Base-by-base conservation (phyloP, 2,329 filamentous ascomycete species). In the Dothidotthia symphoricarpi region DNA sequence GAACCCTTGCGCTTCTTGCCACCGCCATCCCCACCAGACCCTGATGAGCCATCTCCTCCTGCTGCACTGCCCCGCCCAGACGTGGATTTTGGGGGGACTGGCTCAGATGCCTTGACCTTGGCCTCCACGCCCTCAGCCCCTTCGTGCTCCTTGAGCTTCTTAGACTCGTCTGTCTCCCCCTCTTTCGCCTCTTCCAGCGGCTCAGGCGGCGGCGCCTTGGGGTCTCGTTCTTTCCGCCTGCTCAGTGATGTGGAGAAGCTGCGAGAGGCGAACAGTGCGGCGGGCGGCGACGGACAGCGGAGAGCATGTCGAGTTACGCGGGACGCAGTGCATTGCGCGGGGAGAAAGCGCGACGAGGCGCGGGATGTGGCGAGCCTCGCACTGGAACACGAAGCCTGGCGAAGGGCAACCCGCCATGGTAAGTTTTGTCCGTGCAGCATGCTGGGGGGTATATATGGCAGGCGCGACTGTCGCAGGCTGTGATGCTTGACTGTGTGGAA, bases 1-100 rank as follows among this genome's bases (percentile, higher is more conserved):
- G 72, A 65, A 32, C 82, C 76, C 62, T 86, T 90, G 37, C 88
- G 83, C 59, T 82, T 86, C 68, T 81, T 85, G 33, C 85, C 81
- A 8, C 78, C 56, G 33, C 85, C 81, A 7, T 78, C 56, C 12
- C 59, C 77, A 49, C 85, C 81, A 37, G 75, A 75, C 12, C 75
- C 69, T 16, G 52, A 34, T 3, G 68, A 65, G 28, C 46, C 67
- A 13, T 64, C 49, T 28, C 76, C 75, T 28, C 77, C 78, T 31
- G 82, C 77, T 31, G 81, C 74, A 54, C 79, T 80, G 26, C 72
- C 73, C 55, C 79, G 81, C 34, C 73, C 76, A 58, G 85, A 81
- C 30, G 68, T 70, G 24, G 68, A 66, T 53, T 75, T 75, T 16
- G 73, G 65, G 19, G 75, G 66, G 41, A 80, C 64, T 5, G 74